Evolutionary conservation across 164 flowering plant species (phyloP).

Genomic region (Magnolia kwangsiensis): DNA sequence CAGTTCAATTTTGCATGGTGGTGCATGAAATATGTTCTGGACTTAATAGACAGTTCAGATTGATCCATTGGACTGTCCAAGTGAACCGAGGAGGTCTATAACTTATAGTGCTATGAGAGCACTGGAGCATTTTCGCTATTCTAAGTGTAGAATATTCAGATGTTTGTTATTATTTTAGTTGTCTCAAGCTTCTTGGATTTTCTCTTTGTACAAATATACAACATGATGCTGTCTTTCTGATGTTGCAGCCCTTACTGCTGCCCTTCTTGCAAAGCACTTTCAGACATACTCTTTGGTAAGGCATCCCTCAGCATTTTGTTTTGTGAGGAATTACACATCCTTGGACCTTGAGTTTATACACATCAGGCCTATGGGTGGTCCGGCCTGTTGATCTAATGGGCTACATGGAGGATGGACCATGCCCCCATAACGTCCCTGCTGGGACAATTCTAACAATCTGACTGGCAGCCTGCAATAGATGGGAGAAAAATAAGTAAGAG

Average conservation of each 20-base stretch:
- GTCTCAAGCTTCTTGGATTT: neutral
- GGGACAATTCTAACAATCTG: neutral
- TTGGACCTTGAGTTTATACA: neutral
- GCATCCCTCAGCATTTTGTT: neutral
- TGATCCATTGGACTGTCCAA: no score
- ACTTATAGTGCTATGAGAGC: no score
- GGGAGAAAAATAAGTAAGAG: no score
- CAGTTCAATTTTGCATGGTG: no score
- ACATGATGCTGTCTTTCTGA: slow-evolving; percentile 1
- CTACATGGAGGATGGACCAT: neutral
- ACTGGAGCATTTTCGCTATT: no score
- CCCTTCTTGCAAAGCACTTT: slow-evolving; percentile 56
- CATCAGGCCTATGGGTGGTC: neutral
- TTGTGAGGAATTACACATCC: neutral
- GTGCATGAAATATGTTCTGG: no score
- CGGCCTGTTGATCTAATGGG: neutral
- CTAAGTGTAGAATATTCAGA: neutral
- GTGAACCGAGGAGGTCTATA: no score
- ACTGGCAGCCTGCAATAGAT: neutral
- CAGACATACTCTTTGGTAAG: slow-evolving; percentile 61
- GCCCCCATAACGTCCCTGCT: neutral
- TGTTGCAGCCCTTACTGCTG: slow-evolving; percentile 61
- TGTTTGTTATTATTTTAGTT: neutral
- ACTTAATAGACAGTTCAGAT: no score
- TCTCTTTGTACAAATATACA: neutral